phyloP scores from a whole-genome alignment of 257 asterid species.

The Solanum sparsipilum region DNA sequence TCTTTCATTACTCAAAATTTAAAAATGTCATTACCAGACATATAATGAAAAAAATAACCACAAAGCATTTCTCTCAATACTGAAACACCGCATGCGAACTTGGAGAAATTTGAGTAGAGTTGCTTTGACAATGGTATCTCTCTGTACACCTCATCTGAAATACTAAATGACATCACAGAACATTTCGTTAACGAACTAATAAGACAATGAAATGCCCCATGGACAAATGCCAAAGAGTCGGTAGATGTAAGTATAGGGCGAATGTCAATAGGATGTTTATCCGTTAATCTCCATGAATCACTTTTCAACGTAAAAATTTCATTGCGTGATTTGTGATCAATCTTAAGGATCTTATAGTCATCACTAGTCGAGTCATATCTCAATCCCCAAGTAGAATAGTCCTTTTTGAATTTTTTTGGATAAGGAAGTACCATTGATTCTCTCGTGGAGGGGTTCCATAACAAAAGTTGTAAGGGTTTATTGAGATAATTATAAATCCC shows the following conservation, averaged over 20 bases:
- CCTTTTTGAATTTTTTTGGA: neutral
- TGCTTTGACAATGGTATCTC: neutral
- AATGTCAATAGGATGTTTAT: neutral
- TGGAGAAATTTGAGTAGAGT: neutral
- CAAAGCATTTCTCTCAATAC: neutral
- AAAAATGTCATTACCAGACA: too few species aligned
- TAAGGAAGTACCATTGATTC: neutral
- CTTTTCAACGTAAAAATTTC: neutral
- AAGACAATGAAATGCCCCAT: too few species aligned
- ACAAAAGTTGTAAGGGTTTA: neutral
- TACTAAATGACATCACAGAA: too few species aligned
- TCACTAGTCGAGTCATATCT: neutral
- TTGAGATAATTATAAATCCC: neutral
- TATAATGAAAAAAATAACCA: neutral
- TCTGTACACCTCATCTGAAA: too few species aligned
- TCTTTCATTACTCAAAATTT: neutral
- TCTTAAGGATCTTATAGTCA: neutral
- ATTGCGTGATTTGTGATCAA: neutral
- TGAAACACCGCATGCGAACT: neutral
- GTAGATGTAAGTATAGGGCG: neutral
- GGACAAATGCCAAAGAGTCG: neutral
- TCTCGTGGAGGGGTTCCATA: neutral
- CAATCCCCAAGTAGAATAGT: neutral
- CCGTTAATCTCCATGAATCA: neutral
- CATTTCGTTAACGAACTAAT: too few species aligned